Evolutionary conservation across 1,139 yeast species (phyloP).

Genomic region (Debaryomycetaceae sp.): DNA sequence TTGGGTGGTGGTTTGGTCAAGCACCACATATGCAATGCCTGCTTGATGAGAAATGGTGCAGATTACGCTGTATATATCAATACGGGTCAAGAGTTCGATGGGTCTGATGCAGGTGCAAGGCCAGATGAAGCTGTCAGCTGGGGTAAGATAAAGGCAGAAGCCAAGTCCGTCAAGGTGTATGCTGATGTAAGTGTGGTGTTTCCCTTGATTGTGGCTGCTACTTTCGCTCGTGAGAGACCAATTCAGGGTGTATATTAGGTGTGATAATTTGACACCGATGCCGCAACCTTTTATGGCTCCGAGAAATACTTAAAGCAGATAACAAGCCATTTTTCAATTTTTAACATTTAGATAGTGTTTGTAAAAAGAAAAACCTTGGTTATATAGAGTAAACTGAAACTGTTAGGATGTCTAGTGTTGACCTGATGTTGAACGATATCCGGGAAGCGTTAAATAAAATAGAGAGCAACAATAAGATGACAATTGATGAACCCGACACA

Average conservation of each 20-base stretch:
- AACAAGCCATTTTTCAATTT: neutral
- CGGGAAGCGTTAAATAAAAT: neutral
- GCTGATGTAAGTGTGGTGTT: conserved; percentile 96
- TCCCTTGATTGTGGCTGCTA: conserved; percentile 96
- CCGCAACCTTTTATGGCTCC: neutral
- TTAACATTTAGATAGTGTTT: neutral
- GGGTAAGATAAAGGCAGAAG: conserved; percentile 98
- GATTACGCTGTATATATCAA: conserved; percentile 95
- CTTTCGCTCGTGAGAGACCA: conserved; percentile 64
- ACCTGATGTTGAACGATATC: neutral
- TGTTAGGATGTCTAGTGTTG: neutral
- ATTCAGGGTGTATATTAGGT: neutral
- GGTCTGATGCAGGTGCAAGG: conserved; percentile 98
- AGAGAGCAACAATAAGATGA: neutral
- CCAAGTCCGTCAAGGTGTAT: conserved; percentile 84
- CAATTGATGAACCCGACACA: neutral
- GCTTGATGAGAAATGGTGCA: conserved; percentile 98
- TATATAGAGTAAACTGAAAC: neutral
- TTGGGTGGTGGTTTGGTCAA: conserved; percentile 95
- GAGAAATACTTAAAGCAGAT: neutral
- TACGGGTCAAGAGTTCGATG: conserved; percentile 98
- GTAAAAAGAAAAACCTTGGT: neutral
- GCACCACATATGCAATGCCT: conserved; percentile 97
- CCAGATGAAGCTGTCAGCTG: conserved; percentile 98
- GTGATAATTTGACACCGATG: neutral